Conservation (phyloP, 192 early-diverging fungal genomes). For the Pilaira anomala region DNA sequence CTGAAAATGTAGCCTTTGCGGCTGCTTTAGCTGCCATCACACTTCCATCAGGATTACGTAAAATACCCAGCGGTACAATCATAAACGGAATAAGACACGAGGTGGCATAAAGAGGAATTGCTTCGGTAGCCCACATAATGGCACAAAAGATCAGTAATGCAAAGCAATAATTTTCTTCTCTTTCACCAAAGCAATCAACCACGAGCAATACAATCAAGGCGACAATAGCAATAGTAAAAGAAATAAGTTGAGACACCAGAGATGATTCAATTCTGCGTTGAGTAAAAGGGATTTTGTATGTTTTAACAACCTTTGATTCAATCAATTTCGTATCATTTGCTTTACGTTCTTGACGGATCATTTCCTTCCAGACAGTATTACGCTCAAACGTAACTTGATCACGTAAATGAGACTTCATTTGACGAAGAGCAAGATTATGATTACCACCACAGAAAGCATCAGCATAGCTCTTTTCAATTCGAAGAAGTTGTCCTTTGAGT, state of each 20-base stretch:
- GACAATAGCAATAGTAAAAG: slow-evolving; percentile 46
- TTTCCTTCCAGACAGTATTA: slow-evolving; percentile 75
- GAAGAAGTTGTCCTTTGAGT: slow-evolving; percentile 45
- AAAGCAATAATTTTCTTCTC: slow-evolving; percentile 81
- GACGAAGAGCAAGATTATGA: slow-evolving; percentile 45
- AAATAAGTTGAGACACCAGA: slow-evolving; percentile 25
- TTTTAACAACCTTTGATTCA: slow-evolving; percentile 28
- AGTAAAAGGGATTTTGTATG: slow-evolving; percentile 24
- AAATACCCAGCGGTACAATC: slow-evolving; percentile 59
- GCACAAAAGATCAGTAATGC: slow-evolving; percentile 82
- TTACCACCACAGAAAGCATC: slow-evolving; percentile 52
- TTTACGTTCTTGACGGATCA: slow-evolving; percentile 64
- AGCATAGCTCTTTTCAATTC: slow-evolving; percentile 56
- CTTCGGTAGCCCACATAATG: slow-evolving; percentile 84
- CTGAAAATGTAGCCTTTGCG: slow-evolving; percentile 61
- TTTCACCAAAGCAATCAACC: slow-evolving; percentile 59
- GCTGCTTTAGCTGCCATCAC: slow-evolving; percentile 41
- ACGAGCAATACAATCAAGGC: slow-evolving; percentile 59
- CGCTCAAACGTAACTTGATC: slow-evolving; percentile 70
- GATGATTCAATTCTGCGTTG: slow-evolving; percentile 11
- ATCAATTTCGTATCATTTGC: slow-evolving; percentile 36
- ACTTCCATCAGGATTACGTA: slow-evolving; percentile 46
- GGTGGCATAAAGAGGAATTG: slow-evolving; percentile 70
- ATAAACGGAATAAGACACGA: slow-evolving; percentile 66
- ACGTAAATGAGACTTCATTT: slow-evolving; percentile 59